Evolutionary conservation across 2,329 filamentous ascomycete genomes (phyloP).

Genomic region (Stemphylium lycopersici): DNA sequence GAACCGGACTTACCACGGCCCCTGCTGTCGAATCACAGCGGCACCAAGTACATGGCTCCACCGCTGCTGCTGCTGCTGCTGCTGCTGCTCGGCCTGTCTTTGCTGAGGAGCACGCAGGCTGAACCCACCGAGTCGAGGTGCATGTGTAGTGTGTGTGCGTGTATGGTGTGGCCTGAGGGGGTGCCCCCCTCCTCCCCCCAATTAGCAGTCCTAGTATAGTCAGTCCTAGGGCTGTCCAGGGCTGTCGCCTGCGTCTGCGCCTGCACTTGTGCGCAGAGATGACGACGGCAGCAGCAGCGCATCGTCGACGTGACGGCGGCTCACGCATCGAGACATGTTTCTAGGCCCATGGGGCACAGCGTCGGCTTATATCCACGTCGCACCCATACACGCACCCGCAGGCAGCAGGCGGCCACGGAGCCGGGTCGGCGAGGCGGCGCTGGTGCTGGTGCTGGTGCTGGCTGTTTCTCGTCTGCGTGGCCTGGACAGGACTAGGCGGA

Average conservation of each 20-base stretch:
- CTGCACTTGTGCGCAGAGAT: too few species aligned
- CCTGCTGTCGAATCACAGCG: not conserved
- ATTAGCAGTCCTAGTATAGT: slow-evolving; percentile 10
- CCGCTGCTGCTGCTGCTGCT: not conserved
- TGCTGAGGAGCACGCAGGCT: not conserved
- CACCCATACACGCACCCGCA: not conserved
- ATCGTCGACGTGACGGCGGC: not conserved
- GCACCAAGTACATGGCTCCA: not conserved
- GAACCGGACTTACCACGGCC: not conserved
- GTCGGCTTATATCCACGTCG: slow-evolving; percentile 2
- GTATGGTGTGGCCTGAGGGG: slow-evolving; percentile 5
- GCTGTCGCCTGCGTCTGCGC: too few species aligned
- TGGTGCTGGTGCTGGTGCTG: not conserved
- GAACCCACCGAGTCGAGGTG: slow-evolving; percentile 10
- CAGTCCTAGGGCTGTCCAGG: not conserved
- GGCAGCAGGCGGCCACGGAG: slow-evolving; percentile 12
- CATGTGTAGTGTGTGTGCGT: slow-evolving; percentile 5
- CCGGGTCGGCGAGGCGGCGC: slow-evolving; percentile 11
- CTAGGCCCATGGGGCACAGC: slow-evolving; percentile 19
- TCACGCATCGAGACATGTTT: not conserved
- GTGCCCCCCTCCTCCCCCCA: not conserved
- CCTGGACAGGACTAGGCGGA: slow-evolving; percentile 26
- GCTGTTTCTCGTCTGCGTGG: slow-evolving; percentile 13
- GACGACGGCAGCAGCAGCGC: too few species aligned
- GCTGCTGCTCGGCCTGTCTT: slow-evolving; percentile 3